A percentile compares a stretch with the other conserved stretches of the same genome.
Conservation (phyloP, 2,329 filamentous ascomycete genomes). For the Colletotrichum magnum region DNA sequence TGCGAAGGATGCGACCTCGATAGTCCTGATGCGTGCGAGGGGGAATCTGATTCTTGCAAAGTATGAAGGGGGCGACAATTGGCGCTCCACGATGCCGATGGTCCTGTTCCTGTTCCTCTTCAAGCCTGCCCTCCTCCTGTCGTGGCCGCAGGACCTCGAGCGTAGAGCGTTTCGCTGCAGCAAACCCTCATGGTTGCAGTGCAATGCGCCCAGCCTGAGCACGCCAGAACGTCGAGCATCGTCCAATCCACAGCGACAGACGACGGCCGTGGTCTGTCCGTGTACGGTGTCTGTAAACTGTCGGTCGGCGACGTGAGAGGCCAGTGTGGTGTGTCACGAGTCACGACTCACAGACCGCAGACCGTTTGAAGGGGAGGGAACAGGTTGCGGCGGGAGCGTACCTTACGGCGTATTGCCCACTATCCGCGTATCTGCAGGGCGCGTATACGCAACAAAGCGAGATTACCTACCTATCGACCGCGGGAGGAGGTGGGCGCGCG, state of each 20-base stretch:
- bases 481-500: not conserved
- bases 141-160: slow-evolving; percentile 28
- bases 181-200: slow-evolving; percentile 16
- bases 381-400: not conserved
- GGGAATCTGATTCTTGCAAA: slow-evolving; percentile 10
- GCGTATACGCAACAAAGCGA: slow-evolving; percentile 21
- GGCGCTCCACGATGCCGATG: not conserved
- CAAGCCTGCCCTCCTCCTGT: slow-evolving; percentile 5
- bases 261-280: slow-evolving; percentile 27
- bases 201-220: slow-evolving; percentile 5
- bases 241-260: slow-evolving; percentile 11
- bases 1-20: slow-evolving; percentile 28
- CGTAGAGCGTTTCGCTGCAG: slow-evolving; percentile 33
- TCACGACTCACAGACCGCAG: not conserved
- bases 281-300: slow-evolving; percentile 2
- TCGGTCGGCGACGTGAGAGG: slow-evolving; percentile 8
- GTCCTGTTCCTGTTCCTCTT: not conserved
- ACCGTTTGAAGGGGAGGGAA: not conserved
- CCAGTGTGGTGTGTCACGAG: not conserved
- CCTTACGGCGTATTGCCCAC: too few relatives aligned
- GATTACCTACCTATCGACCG: not conserved
- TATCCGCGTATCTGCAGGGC: slow-evolving; percentile 31
- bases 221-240: slow-evolving; percentile 6
- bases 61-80: slow-evolving; percentile 16
- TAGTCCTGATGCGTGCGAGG: not conserved